Conservation (phyloP, 2,329 filamentous ascomycete species). For the Nemania diffusa region DNA sequence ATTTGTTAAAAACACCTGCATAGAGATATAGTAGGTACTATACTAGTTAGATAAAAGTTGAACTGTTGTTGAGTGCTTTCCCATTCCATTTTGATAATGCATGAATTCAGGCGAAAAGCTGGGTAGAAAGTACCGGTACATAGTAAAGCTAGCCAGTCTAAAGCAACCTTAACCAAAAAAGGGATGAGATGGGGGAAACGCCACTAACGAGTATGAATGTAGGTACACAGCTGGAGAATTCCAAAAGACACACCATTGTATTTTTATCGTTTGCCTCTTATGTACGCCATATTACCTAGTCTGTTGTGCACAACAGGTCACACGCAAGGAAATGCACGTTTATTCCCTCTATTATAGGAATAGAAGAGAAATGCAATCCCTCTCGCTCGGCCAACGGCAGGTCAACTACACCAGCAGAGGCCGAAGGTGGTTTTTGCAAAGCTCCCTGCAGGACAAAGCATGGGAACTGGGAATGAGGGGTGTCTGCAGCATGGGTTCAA, state of each 20-base stretch:
- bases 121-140: slow-evolving; percentile 4
- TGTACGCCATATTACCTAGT: not conserved
- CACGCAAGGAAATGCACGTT: slow-evolving; percentile 21
- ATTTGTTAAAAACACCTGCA: not conserved
- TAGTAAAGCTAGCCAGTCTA: not conserved
- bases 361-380: slow-evolving; percentile 19
- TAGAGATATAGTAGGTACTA: not conserved
- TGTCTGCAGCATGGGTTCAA: slow-evolving; percentile 20
- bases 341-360: slow-evolving; percentile 11
- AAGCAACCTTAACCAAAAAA: slow-evolving; percentile 8
- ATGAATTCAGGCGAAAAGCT: slow-evolving; percentile 1
- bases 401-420: slow-evolving; percentile 1
- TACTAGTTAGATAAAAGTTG: not conserved
- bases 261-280: not conserved
- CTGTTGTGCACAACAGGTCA: slow-evolving; percentile 15
- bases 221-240: slow-evolving; percentile 8
- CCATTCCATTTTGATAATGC: not conserved
- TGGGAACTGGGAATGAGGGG: slow-evolving; percentile 29
- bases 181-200: slow-evolving; percentile 5
- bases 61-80: not conserved
- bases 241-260: not conserved
- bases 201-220: not conserved
- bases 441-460: slow-evolving; percentile 29
- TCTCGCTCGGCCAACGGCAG: slow-evolving; percentile 4
- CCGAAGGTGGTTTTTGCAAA: slow-evolving; percentile 16